These are phyloP conservation scores for Boletus rex-veris DNA, from an alignment of 768 basidiomycete genomes.

Conservation along the genomic window DNA sequence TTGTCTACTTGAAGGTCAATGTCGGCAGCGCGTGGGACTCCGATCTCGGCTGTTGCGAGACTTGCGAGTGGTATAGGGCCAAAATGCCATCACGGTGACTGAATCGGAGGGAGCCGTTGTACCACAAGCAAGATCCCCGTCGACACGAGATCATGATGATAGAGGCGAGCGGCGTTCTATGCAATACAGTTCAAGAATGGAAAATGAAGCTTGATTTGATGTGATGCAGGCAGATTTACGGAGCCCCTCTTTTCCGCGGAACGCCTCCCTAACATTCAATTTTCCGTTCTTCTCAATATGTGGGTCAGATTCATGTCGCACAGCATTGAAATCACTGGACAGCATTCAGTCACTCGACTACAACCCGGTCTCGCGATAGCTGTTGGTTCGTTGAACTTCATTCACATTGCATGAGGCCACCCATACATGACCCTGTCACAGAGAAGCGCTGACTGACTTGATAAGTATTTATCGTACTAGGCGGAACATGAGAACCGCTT, in stretches of 20 bases:
- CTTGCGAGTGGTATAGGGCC: slow-evolving; percentile 2
- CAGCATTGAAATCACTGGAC: slow-evolving; percentile 2
- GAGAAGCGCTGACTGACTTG: not conserved
- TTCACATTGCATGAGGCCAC: not conserved
- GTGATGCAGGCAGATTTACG: not conserved
- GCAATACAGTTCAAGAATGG: slow-evolving; percentile 12
- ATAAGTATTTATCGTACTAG: not conserved
- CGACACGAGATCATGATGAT: slow-evolving; percentile 8
- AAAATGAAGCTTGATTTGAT: slow-evolving; percentile 1
- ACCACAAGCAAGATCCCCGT: slow-evolving; percentile 12
- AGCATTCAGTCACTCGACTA: not conserved
- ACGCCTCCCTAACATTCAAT: slow-evolving; percentile 6
- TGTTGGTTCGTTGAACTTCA: not conserved
- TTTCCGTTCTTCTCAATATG: slow-evolving; percentile 8
- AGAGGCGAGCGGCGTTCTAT: slow-evolving; percentile 21
- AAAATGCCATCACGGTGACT: slow-evolving; percentile 12
- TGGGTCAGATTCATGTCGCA: slow-evolving; percentile 2
- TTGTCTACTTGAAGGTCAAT: not conserved
- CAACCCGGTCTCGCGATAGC: not conserved
- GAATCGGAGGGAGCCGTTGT: not conserved
- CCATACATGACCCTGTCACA: not conserved
- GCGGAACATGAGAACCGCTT: not conserved
- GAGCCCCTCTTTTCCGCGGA: slow-evolving; percentile 11
- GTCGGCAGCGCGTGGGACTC: slow-evolving; percentile 22
- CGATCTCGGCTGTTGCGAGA: slow-evolving; percentile 13